Percentiles rank a stretch among this genome's conserved stretches.
These are phyloP conservation scores for Chlamydomonas sp. DNA, from an alignment of 139 green algal genomes.

Conservation along the genomic window DNA sequence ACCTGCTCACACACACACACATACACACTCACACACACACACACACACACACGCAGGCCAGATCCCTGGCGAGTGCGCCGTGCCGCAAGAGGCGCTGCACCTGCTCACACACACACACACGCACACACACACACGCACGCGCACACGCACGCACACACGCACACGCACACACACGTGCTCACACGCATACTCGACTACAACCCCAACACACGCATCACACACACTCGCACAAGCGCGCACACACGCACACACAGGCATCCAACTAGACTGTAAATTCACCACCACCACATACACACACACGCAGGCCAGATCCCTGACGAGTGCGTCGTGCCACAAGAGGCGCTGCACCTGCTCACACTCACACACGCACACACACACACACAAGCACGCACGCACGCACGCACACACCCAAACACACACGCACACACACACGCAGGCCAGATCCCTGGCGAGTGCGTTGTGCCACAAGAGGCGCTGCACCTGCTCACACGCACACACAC, in stretches of 20 bases:
- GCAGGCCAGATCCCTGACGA: neutral
- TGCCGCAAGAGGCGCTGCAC: conserved; percentile 20
- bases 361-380: neutral
- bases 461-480: no score
- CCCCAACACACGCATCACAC: no score
- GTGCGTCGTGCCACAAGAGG: neutral
- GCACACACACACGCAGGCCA: no score
- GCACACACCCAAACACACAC: no score
- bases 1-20: conserved; percentile 17
- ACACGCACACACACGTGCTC: no score
- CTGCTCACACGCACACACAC: no score
- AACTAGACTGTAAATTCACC: neutral
- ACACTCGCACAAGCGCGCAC: neutral
- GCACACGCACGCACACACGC: no score
- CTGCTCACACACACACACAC: no score
- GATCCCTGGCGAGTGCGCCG: conserved; percentile 24
- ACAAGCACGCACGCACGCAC: neutral
- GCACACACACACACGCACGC: no score
- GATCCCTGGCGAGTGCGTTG: no score
- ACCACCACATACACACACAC: neutral
- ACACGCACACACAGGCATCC: neutral
- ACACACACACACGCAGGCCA: conserved; percentile 7
- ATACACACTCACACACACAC: neutral
- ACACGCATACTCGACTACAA: no score
- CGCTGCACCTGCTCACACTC: neutral